Evolutionary conservation across 2,329 filamentous ascomycete species (phyloP), one percentile per base, ranked within the genome.

Genomic region (Pseudofabraea citricarpa): DNA sequence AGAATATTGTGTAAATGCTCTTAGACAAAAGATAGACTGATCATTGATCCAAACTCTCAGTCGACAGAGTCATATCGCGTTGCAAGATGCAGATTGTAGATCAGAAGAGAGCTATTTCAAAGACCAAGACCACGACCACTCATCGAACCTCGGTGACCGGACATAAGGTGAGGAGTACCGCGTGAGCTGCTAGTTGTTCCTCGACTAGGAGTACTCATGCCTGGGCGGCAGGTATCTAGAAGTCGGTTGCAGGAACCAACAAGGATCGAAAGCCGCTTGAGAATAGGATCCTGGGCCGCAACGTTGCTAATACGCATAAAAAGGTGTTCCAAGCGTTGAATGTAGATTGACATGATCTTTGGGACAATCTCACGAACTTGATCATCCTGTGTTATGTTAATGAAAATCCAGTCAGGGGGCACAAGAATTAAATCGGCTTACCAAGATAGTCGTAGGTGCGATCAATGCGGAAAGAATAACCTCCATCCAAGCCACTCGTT

Each of bases 401-500:
- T 44, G 53, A 6, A 21, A 7, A 8, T 22, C 23, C 10, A 37
- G 12, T 23, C 8, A 7, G 10, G 9, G 8, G 13, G 33, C 4
- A 19, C 16, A 16, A 6, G 33, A 20, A 20, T 9, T 4, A 22
- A 22, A n/a, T 32, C 4, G 7, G 19, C 57, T 57, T 63, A 66
- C 64, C 49, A 63, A 51, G 43, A 50, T 56, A 38, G 60, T 54
- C 44, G 55, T 51, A 49, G 55, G 56, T 26, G 50, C 45, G 43
- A 60, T 60, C 51, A 83, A 73, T 21, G 72, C 68, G 31, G 70
- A 64, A n/a, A 84, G 64, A 29, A 81, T 73, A 54, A 74, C 70
- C 56, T 83, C 79, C 31, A 83, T 69, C 76, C 80, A 81, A 18
- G 66, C 67, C 41, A 83, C 64, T 59, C 79, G 79, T 55, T 78